These are phyloP conservation scores for Fusarium graminum DNA, from an alignment of 2,329 filamentous ascomycete genomes.

Conservation along the genomic window DNA sequence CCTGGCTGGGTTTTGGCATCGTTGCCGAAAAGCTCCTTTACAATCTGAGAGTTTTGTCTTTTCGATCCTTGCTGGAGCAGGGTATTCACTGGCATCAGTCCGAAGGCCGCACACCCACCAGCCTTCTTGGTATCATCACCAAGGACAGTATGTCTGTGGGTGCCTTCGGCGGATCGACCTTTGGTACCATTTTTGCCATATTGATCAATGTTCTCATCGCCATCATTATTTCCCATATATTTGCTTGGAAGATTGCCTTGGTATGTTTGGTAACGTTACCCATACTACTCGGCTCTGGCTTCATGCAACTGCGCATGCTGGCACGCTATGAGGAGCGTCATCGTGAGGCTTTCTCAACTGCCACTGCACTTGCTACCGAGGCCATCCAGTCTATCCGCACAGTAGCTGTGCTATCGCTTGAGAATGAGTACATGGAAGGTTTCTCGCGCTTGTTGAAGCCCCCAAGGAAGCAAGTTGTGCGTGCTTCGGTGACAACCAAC, in stretches of 20 bases:
- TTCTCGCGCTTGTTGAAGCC: constrained; percentile 65
- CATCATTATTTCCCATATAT: constrained; percentile 75
- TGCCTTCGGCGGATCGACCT: constrained; percentile 76
- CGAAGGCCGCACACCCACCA: constrained; percentile 69
- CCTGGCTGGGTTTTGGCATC: constrained; percentile 62
- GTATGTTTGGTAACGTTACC: constrained; percentile 77
- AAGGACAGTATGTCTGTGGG: constrained; percentile 75
- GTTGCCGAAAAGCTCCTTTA: constrained; percentile 73
- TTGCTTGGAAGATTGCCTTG: constrained; percentile 81
- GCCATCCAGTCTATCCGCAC: constrained; percentile 37
- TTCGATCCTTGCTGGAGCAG: constrained; percentile 74
- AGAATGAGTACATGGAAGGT: constrained; percentile 64
- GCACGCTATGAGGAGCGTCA: constrained; percentile 73
- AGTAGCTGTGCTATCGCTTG: constrained; percentile 58
- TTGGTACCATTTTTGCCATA: constrained; percentile 76
- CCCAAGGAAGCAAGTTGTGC: constrained; percentile 66
- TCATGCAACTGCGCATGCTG: constrained; percentile 74
- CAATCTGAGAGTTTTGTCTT: constrained; percentile 67
- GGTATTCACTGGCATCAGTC: constrained; percentile 77
- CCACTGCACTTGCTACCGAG: constrained; percentile 41
- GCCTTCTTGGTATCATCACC: constrained; percentile 76
- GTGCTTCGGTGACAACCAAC: constrained; percentile 64
- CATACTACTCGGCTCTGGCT: constrained; percentile 74
- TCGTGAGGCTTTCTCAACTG: constrained; percentile 68
- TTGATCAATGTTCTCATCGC: constrained; percentile 74